Evolutionary conservation across 192 early-diverging fungal species (phyloP).

Genomic region (Coemansia sp.): DNA sequence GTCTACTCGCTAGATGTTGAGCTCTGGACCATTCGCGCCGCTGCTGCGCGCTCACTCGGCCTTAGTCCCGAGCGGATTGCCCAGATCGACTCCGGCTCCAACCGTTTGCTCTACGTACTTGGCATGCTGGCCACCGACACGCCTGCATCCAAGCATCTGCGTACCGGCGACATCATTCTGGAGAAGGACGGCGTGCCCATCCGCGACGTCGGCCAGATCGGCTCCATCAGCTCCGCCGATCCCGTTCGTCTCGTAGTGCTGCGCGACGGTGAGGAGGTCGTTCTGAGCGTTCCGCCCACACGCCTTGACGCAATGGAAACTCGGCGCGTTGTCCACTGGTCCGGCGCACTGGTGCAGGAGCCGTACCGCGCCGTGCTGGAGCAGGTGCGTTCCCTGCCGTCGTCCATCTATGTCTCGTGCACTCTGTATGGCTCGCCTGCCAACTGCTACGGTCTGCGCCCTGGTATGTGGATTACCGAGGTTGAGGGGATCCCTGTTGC

Average conservation of each 20-base stretch:
- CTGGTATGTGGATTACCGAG: slow-evolving; percentile 78
- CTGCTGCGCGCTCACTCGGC: slow-evolving; percentile 67
- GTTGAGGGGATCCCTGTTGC: slow-evolving; percentile 63
- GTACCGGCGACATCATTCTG: slow-evolving; percentile 68
- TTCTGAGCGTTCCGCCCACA: slow-evolving; percentile 67
- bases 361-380: slow-evolving; percentile 75
- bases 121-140: slow-evolving; percentile 57
- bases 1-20: slow-evolving; percentile 65
- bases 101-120: slow-evolving; percentile 61
- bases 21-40: slow-evolving; percentile 71
- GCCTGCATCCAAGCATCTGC: slow-evolving; percentile 56
- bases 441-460: slow-evolving; percentile 63
- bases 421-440: slow-evolving; percentile 75
- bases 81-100: slow-evolving; percentile 53
- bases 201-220: slow-evolving; percentile 62
- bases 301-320: slow-evolving; percentile 62
- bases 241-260: slow-evolving; percentile 62
- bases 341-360: slow-evolving; percentile 77
- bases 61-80: slow-evolving; percentile 62
- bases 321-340: slow-evolving; percentile 77
- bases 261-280: slow-evolving; percentile 70
- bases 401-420: slow-evolving; percentile 69
- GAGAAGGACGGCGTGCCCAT: slow-evolving; percentile 61
- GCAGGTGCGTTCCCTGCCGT: slow-evolving; percentile 66
- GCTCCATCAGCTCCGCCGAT: slow-evolving; percentile 53